Base-by-base conservation (phyloP, 2,329 filamentous ascomycete species). In the Phialophora tarda region DNA sequence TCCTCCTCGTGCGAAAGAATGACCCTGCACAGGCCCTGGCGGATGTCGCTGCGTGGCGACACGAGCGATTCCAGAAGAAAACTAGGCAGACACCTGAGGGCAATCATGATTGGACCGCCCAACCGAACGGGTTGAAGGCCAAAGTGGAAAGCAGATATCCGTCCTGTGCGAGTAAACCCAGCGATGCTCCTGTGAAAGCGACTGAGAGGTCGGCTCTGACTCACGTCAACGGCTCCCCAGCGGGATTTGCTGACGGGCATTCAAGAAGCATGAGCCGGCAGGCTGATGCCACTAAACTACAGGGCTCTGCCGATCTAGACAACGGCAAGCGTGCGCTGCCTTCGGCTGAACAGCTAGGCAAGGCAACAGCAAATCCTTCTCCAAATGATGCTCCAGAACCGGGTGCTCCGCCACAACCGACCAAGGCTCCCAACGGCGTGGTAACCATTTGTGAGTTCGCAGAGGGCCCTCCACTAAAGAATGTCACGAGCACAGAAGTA, bases 1-100 rank as follows among this genome's bases (percentile, higher is more conserved):
- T 82, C 67, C 74, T 86, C 44, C 76, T 86, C 63, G 79, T 77
- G 68, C 74, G 80, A 60, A 84, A 84, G 75, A 82, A 80, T 60
- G 78, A 80, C 58, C 82, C 83, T 5, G 67, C 69, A 17, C 72
- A 76, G 59, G 82, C 83, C 28, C 68, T 85, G 47, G 74, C 75
- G 38, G 75, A 79, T 67, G 79, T 82, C 5, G 74, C 70, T 23
- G 70, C 60, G 56, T 86, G 82, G 82, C 55, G 63, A 50, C 63
- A 69, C 24, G 58, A 48, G 24, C 41, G 63, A 26, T 11, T 63
- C 28, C 48, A 21, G 30, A 68, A 65, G 8, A 69, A 65, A 21
- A 32, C 3, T 14, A 30, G 5, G n/a, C 47, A 32, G 8, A 38
- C 14, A 23, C 28, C 21, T 1, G n/a, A 38, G 55, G 47, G 32